phyloP scores from a whole-genome alignment of 768 basidiomycete species.

The Erythrobasidium yunnanense region DNA sequence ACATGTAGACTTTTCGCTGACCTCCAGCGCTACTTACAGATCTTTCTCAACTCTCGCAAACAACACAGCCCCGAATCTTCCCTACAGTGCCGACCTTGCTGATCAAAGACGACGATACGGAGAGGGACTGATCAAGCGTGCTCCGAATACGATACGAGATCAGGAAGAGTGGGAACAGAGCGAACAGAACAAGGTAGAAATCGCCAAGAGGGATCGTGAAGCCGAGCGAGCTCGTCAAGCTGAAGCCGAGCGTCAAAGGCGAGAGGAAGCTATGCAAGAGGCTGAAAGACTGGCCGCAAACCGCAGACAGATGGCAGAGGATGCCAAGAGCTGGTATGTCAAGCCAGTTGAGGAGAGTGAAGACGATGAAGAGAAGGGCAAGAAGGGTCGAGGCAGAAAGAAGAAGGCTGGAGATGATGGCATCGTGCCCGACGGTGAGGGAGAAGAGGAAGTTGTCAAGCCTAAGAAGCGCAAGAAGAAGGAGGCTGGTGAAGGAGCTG shows the following conservation, averaged over 20 bases:
- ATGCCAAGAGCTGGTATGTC: slow-evolving; percentile 65
- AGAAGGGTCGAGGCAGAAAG: slow-evolving; percentile 27
- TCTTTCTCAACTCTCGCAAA: slow-evolving; percentile 68
- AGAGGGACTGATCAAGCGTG: slow-evolving; percentile 67
- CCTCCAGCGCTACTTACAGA: not conserved
- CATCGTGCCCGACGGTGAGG: slow-evolving; percentile 19
- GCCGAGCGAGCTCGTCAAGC: slow-evolving; percentile 61
- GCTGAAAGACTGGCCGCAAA: slow-evolving; percentile 71
- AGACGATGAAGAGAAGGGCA: slow-evolving; percentile 59
- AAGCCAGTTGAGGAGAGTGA: slow-evolving; percentile 60
- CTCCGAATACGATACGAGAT: slow-evolving; percentile 58
- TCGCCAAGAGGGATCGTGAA: slow-evolving; percentile 63
- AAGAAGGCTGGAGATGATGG: slow-evolving; percentile 42
- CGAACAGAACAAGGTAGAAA: slow-evolving; percentile 51
- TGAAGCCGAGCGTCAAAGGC: slow-evolving; percentile 52
- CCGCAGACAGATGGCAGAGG: slow-evolving; percentile 62
- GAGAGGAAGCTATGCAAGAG: slow-evolving; percentile 57
- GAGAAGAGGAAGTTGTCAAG: slow-evolving; percentile 30
- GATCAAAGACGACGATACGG: slow-evolving; percentile 84
- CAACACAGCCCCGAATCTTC: slow-evolving; percentile 57
- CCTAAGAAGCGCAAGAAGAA: slow-evolving; percentile 28
- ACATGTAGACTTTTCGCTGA: not conserved
- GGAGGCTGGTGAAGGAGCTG: not conserved
- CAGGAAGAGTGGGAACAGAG: slow-evolving; percentile 37
- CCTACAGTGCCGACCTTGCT: slow-evolving; percentile 76